Conservation (phyloP, 768 basidiomycete species). For the Boletus insuetus region DNA sequence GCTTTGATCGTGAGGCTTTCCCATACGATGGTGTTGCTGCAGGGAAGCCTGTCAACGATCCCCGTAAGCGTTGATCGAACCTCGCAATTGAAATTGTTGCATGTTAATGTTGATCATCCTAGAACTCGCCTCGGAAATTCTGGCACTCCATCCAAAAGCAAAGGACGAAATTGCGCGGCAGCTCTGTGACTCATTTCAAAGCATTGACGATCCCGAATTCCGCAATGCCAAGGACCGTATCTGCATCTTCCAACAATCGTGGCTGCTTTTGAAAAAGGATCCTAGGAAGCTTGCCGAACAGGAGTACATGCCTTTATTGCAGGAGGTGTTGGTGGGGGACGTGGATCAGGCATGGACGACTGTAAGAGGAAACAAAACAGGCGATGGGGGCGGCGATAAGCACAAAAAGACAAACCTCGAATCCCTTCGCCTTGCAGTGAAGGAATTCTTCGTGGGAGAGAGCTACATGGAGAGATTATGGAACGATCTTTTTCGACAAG, state of each 20-base stretch:
- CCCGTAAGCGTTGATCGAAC: slow-evolving; percentile 1
- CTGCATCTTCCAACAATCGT: slow-evolving; percentile 5
- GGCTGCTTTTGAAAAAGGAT: neutral
- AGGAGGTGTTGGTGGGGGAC: slow-evolving; percentile 3
- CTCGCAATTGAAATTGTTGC: neutral
- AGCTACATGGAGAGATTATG: neutral
- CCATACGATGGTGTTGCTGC: neutral
- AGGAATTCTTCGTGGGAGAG: neutral
- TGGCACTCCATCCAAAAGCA: slow-evolving; percentile 15
- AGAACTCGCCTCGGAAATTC: slow-evolving; percentile 11
- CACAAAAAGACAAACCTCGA: neutral
- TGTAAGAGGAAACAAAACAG: neutral
- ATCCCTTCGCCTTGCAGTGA: neutral
- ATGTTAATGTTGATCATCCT: neutral
- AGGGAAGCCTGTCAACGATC: neutral
- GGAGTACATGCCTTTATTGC: neutral
- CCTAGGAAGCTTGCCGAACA: neutral
- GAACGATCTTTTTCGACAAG: neutral
- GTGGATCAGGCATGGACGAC: slow-evolving; percentile 3
- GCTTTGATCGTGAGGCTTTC: slow-evolving; percentile 16
- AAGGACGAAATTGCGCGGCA: neutral
- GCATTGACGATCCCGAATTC: slow-evolving; percentile 12
- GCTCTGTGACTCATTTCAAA: neutral
- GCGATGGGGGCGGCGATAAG: neutral
- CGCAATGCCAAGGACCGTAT: slow-evolving; percentile 15